These are phyloP conservation scores for Pontederia crassipes DNA, from an alignment of 176 grass and related monocot genomes.

Conservation along the genomic window DNA sequence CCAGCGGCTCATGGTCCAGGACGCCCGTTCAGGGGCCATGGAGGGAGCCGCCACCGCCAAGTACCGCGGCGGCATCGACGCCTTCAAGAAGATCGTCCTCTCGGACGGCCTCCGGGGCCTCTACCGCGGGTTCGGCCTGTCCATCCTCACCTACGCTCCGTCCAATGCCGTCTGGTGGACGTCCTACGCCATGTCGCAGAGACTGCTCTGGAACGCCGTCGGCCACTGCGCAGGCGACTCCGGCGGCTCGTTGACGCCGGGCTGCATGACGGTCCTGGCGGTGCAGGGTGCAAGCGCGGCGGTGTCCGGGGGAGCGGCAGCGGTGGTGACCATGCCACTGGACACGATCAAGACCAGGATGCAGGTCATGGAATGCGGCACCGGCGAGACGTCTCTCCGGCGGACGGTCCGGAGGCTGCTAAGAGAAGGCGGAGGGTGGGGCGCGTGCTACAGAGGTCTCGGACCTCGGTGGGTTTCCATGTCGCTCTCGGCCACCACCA, in stretches of 20 bases:
- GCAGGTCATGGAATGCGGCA: slow-evolving; percentile 63
- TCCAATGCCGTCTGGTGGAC: slow-evolving; percentile 98
- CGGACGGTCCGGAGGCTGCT: slow-evolving; percentile 57
- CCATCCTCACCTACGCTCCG: slow-evolving; percentile 88
- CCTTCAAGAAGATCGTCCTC: slow-evolving; percentile 51
- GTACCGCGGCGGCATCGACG: slow-evolving; percentile 53
- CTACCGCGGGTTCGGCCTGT: slow-evolving; percentile 74
- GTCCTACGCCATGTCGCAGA: slow-evolving; percentile 69
- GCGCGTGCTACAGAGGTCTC: slow-evolving; percentile 12
- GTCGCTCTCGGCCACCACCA: slow-evolving; percentile 12
- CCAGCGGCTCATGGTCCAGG: slow-evolving; percentile 90
- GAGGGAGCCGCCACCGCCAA: slow-evolving; percentile 13
- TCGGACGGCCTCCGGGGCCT: slow-evolving; percentile 61
- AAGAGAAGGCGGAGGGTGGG: slow-evolving; percentile 54
- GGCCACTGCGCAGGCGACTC: slow-evolving; percentile 9
- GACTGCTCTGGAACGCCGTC: slow-evolving; percentile 47
- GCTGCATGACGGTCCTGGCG: slow-evolving; percentile 35
- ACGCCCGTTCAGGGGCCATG: not conserved
- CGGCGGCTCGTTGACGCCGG: slow-evolving; percentile 7
- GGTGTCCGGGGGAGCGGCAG: slow-evolving; percentile 47
- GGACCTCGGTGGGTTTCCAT: slow-evolving; percentile 10
- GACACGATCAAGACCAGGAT: slow-evolving; percentile 95
- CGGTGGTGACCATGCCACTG: slow-evolving; percentile 84
- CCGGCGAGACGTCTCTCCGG: slow-evolving; percentile 29
- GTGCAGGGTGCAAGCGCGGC: slow-evolving; percentile 89